Evolutionary conservation across 2,329 filamentous ascomycete genomes (phyloP).

Genomic region (Fonsecaea pedrosoi): DNA sequence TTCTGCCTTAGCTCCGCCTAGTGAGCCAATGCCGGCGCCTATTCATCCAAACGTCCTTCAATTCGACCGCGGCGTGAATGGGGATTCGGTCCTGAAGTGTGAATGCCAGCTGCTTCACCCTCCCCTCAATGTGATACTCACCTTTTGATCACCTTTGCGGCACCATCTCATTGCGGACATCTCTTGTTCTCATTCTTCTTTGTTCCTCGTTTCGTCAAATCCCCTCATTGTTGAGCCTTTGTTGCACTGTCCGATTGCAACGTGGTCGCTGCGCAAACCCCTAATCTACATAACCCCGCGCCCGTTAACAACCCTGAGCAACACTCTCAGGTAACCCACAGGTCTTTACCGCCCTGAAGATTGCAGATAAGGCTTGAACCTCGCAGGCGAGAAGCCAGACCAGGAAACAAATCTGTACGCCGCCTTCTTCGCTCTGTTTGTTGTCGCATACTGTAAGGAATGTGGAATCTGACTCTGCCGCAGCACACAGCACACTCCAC

Average conservation of each 20-base stretch:
- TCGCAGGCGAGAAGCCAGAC: constrained; percentile 18
- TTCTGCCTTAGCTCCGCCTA: constrained; percentile 18
- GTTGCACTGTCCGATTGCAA: constrained; percentile 10
- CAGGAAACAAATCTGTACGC: constrained; percentile 8
- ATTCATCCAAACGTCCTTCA: constrained; percentile 33
- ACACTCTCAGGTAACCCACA: constrained; percentile 1
- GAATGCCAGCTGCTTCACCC: constrained; percentile 22
- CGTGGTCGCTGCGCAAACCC: constrained; percentile 23
- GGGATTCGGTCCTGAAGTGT: constrained; percentile 25
- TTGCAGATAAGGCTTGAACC: constrained; percentile 11
- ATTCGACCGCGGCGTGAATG: constrained; percentile 32
- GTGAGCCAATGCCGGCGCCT: constrained; percentile 30
- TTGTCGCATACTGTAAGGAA: constrained; percentile 25
- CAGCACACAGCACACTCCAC: constrained; percentile 8
- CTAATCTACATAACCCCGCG: constrained; percentile 14
- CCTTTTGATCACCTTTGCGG: constrained; percentile 16
- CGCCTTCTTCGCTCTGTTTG: constrained; percentile 13
- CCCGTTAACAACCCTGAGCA: constrained; percentile 6
- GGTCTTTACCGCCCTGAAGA: constrained; percentile 19
- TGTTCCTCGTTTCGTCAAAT: constrained; percentile 3
- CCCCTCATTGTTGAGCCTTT: constrained; percentile 16
- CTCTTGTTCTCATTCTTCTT: constrained; percentile 9
- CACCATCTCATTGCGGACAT: constrained; percentile 14
- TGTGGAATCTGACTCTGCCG: constrained; percentile 20
- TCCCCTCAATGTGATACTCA: constrained; percentile 16